These are phyloP conservation scores for Erythrobasidium hasegawianum DNA, from an alignment of 1,284 basidiomycete genomes.

Conservation along the genomic window DNA sequence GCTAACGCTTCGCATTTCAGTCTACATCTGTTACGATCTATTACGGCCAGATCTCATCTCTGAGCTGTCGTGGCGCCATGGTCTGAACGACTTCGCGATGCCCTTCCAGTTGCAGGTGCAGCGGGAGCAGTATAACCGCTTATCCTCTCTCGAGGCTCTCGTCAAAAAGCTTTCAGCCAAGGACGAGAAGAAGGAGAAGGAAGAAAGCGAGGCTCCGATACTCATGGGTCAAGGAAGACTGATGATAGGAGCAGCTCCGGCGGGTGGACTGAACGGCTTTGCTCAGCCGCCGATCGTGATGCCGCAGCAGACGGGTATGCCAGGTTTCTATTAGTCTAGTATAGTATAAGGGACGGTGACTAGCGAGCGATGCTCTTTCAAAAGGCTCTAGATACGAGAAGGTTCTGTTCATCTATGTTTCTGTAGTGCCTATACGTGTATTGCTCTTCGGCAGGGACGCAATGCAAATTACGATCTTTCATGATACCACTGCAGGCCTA, in stretches of 20 bases:
- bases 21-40: slow-evolving; percentile 66
- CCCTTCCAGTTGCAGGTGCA: slow-evolving; percentile 87
- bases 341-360: too few relatives aligned
- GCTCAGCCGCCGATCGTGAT: slow-evolving; percentile 32
- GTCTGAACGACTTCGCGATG: slow-evolving; percentile 92
- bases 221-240: slow-evolving; percentile 34
- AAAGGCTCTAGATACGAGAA: too few relatives aligned
- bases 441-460: too few relatives aligned
- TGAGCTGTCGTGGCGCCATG: slow-evolving; percentile 93
- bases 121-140: slow-evolving; percentile 58
- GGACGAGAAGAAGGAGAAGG: slow-evolving; percentile 78
- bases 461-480: not conserved
- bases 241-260: slow-evolving; percentile 39
- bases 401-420: too few relatives aligned
- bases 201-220: slow-evolving; percentile 55
- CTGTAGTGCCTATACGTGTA: too few relatives aligned
- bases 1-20: slow-evolving; percentile 3
- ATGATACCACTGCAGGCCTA: not conserved
- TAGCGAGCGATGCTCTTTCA: too few relatives aligned
- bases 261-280: slow-evolving; percentile 35
- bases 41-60: slow-evolving; percentile 86
- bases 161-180: slow-evolving; percentile 75
- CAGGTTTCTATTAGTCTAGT: not conserved
- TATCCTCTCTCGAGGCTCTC: slow-evolving; percentile 72
- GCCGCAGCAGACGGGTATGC: slow-evolving; percentile 35